Percentiles rank a stretch among this genome's conserved stretches.
phyloP scores from a whole-genome alignment of 140 eudicot genomes.

The Flaveria floridana region DNA sequence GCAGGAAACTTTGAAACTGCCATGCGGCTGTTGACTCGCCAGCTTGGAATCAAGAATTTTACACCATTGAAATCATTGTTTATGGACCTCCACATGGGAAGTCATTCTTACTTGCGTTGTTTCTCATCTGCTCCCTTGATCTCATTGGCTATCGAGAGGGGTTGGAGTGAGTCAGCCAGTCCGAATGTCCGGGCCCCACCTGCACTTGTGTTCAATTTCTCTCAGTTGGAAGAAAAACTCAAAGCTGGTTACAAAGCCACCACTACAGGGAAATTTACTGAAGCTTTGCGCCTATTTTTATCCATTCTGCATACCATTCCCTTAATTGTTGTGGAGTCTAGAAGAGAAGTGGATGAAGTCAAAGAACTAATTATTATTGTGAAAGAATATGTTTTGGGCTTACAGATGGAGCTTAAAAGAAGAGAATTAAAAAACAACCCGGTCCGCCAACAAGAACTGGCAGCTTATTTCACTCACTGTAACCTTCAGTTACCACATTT shows the following conservation, averaged over 20 bases:
- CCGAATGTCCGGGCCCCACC: conserved; percentile 77
- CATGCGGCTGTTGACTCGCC: conserved; percentile 68
- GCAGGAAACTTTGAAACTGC: conserved; percentile 81
- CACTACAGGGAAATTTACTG: conserved; percentile 57
- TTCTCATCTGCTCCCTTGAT: conserved; percentile 56
- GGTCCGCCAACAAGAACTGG: conserved; percentile 65
- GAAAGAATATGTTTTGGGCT: conserved; percentile 63
- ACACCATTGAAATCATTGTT: conserved; percentile 50
- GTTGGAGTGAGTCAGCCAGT: conserved; percentile 67
- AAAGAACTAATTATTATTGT: conserved; percentile 57
- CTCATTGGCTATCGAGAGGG: conserved; percentile 60
- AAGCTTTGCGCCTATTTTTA: conserved; percentile 55
- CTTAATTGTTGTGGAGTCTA: conserved; percentile 60
- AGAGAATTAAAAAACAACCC: conserved; percentile 58
- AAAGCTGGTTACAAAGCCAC: conserved; percentile 67
- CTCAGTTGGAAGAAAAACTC: conserved; percentile 66
- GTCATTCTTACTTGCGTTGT: conserved; percentile 56
- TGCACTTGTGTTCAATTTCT: conserved; percentile 54
- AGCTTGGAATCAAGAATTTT: conserved; percentile 66
- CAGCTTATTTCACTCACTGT: conserved; percentile 80
- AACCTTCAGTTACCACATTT: conserved; percentile 69
- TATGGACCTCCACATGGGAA: conserved; percentile 59
- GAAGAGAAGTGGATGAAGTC: conserved; percentile 72
- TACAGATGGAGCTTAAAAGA: conserved; percentile 64
- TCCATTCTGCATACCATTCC: conserved; percentile 66